Evolutionary conservation across 208 protist species (phyloP).

Genomic region (Endotrypanum monterogeii): DNA sequence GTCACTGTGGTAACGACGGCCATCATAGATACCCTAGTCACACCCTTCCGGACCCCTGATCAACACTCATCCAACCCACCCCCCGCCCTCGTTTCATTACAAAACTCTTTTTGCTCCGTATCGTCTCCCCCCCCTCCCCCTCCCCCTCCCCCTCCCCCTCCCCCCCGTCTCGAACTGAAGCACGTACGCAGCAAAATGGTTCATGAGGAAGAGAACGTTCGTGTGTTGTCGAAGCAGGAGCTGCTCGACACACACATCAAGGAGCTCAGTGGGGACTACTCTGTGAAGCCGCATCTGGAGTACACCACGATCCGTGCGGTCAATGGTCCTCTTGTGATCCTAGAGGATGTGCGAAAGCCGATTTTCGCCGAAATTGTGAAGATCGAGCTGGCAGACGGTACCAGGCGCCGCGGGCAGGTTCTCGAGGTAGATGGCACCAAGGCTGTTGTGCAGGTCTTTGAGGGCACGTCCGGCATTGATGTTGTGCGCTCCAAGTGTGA

Average conservation of each 20-base stretch:
- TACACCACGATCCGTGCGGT: constrained; percentile 99
- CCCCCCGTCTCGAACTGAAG: background rate
- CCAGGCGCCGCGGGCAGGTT: constrained; percentile 96
- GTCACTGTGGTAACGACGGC: too few relatives aligned
- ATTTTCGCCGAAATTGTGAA: constrained; percentile 99
- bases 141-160: background rate
- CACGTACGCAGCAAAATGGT: constrained; percentile 30
- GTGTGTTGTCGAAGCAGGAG: constrained; percentile 88
- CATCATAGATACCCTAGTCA: background rate
- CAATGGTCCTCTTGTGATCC: constrained; percentile 99
- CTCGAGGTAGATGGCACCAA: constrained; percentile 98
- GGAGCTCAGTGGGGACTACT: constrained; percentile 69
- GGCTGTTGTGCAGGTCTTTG: constrained; percentile 99
- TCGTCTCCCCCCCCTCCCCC: background rate
- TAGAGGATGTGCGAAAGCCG: constrained; percentile 99
- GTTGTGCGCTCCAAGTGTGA: constrained; percentile 96
- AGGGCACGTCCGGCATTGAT: constrained; percentile 99
- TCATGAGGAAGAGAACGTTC: constrained; percentile 49
- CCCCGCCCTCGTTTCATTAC: background rate
- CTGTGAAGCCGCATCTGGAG: constrained; percentile 91
- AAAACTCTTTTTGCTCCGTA: background rate
- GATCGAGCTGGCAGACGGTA: constrained; percentile 97
- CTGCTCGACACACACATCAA: constrained; percentile 80
- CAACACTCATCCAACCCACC: background rate
- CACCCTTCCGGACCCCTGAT: background rate